Evolutionary conservation across 2,329 filamentous ascomycete species (phyloP), one percentile per base, ranked within the genome.

Genomic region (Trichoderma arundinaceum): DNA sequence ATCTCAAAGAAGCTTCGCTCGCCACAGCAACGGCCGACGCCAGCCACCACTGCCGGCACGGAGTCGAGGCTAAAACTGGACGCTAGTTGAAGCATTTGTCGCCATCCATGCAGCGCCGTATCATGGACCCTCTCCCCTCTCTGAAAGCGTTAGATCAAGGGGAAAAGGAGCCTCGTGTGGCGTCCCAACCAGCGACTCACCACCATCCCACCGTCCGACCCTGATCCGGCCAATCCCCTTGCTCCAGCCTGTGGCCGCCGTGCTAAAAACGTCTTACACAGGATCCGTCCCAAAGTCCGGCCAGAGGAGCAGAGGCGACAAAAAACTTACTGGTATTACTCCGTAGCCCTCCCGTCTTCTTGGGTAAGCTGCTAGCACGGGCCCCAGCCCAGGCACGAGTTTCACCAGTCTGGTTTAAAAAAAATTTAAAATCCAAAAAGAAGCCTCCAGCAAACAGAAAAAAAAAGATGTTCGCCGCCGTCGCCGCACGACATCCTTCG

Each of bases 101-200:
- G 44, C 57, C 44, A 28, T 51, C 57, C 57, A 51, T 60, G 46
- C 52, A 35, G 33, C 32, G 22, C 22, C 22, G 32, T 53, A 13
- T 17, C 32, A 53, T 15, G 28, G 32, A 13, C 35, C 32, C 6
- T 19, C 17, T n/a, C 4, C 22, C 22, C 22, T 28, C 22, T 52
- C 58, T 28, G 58, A 53, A 63, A 54, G 59, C 60, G 60, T 41
- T 61, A 62, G 51, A 61, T 51, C 49, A 61, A 52, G 52, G 56
- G 48, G 48, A 65, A 60, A 66, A 65, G 62, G 53, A 65, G 62
- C 62, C 62, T 65, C 54, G 62, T 52, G 62, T 57, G 62, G 62
- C 62, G 53, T 58, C 62, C 54, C 22, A 28, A 52, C 44, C 62
- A 64, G 52, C 61, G 43, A 41, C 39, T 56, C 61, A 57, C 61